Percentiles rank a stretch among this genome's conserved stretches.
Conservation (phyloP, 2,329 filamentous ascomycete genomes). For the Colletotrichum sp. region DNA sequence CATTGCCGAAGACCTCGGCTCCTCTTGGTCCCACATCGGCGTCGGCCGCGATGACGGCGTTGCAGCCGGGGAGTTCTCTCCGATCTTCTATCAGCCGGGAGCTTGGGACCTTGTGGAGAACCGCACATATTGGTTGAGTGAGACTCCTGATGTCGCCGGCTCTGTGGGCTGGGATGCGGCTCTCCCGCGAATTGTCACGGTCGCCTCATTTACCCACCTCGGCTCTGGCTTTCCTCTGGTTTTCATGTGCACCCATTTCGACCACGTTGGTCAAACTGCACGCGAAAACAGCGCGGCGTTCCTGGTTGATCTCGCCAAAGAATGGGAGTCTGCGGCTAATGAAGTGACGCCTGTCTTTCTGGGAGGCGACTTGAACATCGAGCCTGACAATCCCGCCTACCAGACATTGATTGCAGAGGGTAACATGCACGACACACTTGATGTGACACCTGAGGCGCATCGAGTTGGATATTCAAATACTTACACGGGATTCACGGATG, state of each 20-base stretch:
- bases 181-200: conserved; percentile 50
- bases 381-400: conserved; percentile 30
- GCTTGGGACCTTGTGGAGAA: conserved; percentile 57
- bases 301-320: conserved; percentile 35
- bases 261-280: conserved; percentile 47
- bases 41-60: conserved; percentile 65
- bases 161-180: conserved; percentile 63
- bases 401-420: conserved; percentile 25
- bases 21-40: conserved; percentile 57
- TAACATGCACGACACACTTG: conserved; percentile 28
- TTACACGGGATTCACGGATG: conserved; percentile 33
- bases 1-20: conserved; percentile 43
- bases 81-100: conserved; percentile 65
- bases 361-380: conserved; percentile 36
- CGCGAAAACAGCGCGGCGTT: conserved; percentile 45
- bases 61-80: conserved; percentile 68
- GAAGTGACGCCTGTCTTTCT: conserved; percentile 31
- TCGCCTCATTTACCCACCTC: conserved; percentile 48
- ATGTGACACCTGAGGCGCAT: conserved; percentile 25
- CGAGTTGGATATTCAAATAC: conserved; percentile 31
- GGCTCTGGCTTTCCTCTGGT: conserved; percentile 42
- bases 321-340: conserved; percentile 22
- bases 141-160: conserved; percentile 59
- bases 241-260: conserved; percentile 59
- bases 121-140: conserved; percentile 66